Evolutionary conservation across 2,329 filamentous ascomycete species (phyloP).

Genomic region (Sclerotinia trifoliorum): DNA sequence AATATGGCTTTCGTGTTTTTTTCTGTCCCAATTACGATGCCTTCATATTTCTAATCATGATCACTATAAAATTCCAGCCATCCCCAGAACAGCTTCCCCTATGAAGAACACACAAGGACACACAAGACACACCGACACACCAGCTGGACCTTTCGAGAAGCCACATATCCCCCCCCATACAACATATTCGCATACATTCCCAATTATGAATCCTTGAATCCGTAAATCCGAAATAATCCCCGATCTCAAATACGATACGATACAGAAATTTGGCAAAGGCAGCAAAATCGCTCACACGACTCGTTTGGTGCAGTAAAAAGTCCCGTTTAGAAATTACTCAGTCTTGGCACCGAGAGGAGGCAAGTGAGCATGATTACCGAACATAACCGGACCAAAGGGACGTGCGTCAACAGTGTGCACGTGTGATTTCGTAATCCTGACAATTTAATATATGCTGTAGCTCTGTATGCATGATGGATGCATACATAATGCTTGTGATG

Average conservation of each 20-base stretch:
- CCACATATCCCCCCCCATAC: background rate
- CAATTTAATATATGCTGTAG: background rate
- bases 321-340: background rate
- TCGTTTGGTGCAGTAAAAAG: background rate
- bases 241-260: background rate
- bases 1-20: background rate
- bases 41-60: background rate
- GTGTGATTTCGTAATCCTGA: slow-evolving; percentile 5
- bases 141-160: background rate
- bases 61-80: background rate
- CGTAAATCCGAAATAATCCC: background rate
- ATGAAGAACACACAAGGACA: background rate
- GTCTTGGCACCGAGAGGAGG: background rate
- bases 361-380: background rate
- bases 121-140: background rate
- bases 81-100: background rate
- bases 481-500: background rate
- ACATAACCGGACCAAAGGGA: slow-evolving; percentile 2
- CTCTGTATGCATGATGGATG: too few relatives aligned
- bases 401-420: background rate
- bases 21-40: background rate
- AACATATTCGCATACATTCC: background rate
- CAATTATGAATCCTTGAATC: background rate
- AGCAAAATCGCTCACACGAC: slow-evolving; percentile 14
- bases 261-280: background rate